Conservation (phyloP, 306 rosid species). For the Quercus mongolica region DNA sequence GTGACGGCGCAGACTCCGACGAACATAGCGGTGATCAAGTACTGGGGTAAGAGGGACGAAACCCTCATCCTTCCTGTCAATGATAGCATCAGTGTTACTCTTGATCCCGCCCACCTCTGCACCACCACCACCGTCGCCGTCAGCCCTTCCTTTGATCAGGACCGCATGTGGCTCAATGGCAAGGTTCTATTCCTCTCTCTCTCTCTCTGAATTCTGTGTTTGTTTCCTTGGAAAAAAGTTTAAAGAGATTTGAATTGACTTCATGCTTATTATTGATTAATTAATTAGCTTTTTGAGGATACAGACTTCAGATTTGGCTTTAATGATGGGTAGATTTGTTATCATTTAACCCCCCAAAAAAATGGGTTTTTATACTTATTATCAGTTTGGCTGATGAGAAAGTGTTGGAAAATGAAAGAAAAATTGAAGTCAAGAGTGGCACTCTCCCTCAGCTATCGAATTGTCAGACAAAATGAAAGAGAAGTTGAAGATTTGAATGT, state of each 20-base stretch:
- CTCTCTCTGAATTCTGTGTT: no score
- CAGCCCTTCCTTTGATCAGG: constrained; percentile 71
- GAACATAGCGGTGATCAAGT: constrained; percentile 94
- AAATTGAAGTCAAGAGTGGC: no score
- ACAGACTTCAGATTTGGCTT: background rate
- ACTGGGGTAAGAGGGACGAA: constrained; percentile 98
- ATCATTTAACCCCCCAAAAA: no score
- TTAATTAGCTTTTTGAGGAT: background rate
- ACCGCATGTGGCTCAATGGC: constrained; percentile 98
- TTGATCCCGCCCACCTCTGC: constrained; percentile 89
- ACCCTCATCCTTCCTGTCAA: constrained; percentile 79
- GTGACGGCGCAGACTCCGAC: constrained; percentile 95
- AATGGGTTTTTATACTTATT: background rate
- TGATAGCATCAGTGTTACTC: constrained; percentile 91
- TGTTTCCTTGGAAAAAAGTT: no score
- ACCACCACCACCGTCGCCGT: constrained; percentile 97
- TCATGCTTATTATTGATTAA: no score
- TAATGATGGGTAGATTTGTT: background rate
- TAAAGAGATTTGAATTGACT: no score
- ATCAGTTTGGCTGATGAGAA: background rate
- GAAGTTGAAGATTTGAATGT: no score
- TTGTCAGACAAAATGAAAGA: background rate
- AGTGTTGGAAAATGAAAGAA: background rate
- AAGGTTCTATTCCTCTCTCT: constrained; percentile 33
- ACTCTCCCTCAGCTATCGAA: no score